Conservation (phyloP, 495 filamentous ascomycete genomes). For the Neurospora sp. region DNA sequence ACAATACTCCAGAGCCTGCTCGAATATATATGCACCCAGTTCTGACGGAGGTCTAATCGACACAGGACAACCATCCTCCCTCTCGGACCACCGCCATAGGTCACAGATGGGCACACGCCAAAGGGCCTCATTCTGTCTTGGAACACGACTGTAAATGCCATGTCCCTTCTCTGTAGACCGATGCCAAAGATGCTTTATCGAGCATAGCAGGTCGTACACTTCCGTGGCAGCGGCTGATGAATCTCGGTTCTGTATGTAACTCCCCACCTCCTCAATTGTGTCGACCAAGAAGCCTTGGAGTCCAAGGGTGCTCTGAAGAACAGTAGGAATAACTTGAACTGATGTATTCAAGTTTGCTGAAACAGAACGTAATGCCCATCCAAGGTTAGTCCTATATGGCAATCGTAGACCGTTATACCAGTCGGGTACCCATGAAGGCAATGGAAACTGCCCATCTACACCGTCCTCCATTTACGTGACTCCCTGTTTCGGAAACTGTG, state of each 20-base stretch:
- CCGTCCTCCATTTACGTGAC: neutral
- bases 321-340: neutral
- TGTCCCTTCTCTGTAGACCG: neutral
- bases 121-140: neutral
- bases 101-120: neutral
- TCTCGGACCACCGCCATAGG: neutral
- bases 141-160: neutral
- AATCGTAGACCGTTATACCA: neutral
- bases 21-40: neutral
- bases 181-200: neutral
- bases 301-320: neutral
- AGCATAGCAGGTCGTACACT: neutral
- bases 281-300: neutral
- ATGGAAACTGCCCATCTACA: neutral
- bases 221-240: neutral
- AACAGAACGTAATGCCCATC: neutral
- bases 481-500: neutral
- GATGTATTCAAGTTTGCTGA: neutral
- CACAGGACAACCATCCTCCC: fast-evolving
- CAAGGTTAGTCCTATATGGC: neutral
- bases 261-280: neutral
- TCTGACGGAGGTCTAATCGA: neutral
- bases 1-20: neutral
- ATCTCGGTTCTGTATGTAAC: neutral
- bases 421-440: neutral